A percentile compares a stretch with the other conserved stretches of the same genome.
phyloP scores from a whole-genome alignment of 805 yeast species.

The Saturnispora serradocipensis region DNA sequence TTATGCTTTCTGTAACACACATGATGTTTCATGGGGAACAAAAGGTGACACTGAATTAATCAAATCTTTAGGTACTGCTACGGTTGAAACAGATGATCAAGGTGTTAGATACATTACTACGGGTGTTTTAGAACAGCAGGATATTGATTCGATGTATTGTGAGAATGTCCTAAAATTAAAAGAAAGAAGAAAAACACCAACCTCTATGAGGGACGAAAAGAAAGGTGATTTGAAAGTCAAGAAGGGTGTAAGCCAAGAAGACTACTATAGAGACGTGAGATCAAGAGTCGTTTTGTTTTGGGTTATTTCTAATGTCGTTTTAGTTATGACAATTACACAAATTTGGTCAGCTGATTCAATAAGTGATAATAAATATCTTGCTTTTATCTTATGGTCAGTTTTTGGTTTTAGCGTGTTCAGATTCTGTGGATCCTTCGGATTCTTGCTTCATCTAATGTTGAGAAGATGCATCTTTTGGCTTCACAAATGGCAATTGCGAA shows the following conservation, averaged over 20 bases:
- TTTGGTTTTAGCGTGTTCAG: constrained; percentile 76
- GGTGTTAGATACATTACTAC: constrained; percentile 80
- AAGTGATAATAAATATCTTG: constrained; percentile 63
- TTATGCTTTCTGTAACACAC: constrained; percentile 95
- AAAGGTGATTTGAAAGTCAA: constrained; percentile 30
- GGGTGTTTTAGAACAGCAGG: constrained; percentile 63
- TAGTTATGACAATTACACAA: constrained; percentile 83
- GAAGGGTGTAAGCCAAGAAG: constrained; percentile 46
- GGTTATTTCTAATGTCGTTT: constrained; percentile 73
- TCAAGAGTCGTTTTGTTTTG: constrained; percentile 93
- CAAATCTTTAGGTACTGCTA: constrained; percentile 69
- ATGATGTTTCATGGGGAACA: constrained; percentile 99
- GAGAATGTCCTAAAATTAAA: constrained; percentile 66
- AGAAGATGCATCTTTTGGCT: constrained; percentile 26
- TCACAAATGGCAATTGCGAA: constrained; percentile 26
- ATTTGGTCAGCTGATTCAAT: constrained; percentile 63
- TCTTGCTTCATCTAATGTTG: constrained; percentile 38
- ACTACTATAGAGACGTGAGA: constrained; percentile 90
- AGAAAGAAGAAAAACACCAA: constrained; percentile 55
- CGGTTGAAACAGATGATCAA: constrained; percentile 67
- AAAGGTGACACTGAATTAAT: constrained; percentile 81
- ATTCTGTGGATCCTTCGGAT: constrained; percentile 72
- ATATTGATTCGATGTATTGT: constrained; percentile 74
- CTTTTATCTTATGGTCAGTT: constrained; percentile 85
- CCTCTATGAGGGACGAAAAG: constrained; percentile 36